Conservation (phyloP, 805 yeast species). For the Kodamaea nitidulidarum region DNA sequence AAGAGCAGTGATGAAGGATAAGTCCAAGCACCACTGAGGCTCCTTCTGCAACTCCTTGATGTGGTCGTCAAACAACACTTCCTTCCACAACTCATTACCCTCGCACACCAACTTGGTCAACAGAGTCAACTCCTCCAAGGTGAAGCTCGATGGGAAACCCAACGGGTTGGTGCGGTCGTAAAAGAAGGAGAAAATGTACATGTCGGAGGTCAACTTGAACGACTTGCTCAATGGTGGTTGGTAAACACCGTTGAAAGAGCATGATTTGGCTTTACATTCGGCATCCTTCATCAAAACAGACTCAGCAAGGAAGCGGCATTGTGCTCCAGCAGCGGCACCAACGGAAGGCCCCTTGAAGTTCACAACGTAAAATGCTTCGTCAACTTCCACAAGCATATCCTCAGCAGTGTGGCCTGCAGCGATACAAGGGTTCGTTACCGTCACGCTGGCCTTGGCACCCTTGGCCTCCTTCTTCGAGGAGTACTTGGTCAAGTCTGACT, state of each 20-base stretch:
- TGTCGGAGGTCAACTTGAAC: slow-evolving; percentile 67
- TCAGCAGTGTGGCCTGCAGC: slow-evolving; percentile 70
- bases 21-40: slow-evolving; percentile 93
- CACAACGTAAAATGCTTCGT: slow-evolving; percentile 46
- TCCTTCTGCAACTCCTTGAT: slow-evolving; percentile 63
- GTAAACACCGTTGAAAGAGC: slow-evolving; percentile 95
- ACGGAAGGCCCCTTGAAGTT: slow-evolving; percentile 58
- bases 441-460: slow-evolving; percentile 38
- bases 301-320: slow-evolving; percentile 85
- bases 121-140: slow-evolving; percentile 77
- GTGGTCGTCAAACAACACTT: slow-evolving; percentile 61
- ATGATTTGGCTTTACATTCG: slow-evolving; percentile 70
- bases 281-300: slow-evolving; percentile 76
- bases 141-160: slow-evolving; percentile 90
- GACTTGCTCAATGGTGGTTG: slow-evolving; percentile 87
- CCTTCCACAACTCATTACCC: slow-evolving; percentile 77
- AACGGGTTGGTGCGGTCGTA: slow-evolving; percentile 92
- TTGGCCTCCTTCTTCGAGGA: slow-evolving; percentile 32
- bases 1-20: slow-evolving; percentile 84
- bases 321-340: slow-evolving; percentile 59
- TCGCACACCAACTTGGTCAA: slow-evolving; percentile 81
- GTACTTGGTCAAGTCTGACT: slow-evolving; percentile 18
- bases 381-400: slow-evolving; percentile 57
- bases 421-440: slow-evolving; percentile 76
- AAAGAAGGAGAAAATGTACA: slow-evolving; percentile 90